phyloP scores from a whole-genome alignment of 2,329 filamentous ascomycete genomes.

The Elsinoe necatrix region DNA sequence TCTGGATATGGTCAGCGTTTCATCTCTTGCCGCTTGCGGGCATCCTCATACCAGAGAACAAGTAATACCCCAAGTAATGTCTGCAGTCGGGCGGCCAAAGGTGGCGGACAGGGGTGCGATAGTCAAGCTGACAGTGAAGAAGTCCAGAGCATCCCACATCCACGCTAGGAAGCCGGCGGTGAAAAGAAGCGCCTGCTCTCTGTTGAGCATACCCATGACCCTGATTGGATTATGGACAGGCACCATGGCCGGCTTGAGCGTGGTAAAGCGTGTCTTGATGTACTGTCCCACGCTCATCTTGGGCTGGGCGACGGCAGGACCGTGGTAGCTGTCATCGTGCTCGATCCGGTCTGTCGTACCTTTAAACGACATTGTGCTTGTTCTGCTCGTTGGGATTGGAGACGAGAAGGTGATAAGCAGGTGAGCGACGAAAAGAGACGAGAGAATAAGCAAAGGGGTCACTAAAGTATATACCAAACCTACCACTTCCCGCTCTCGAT shows the following conservation, averaged over 20 bases:
- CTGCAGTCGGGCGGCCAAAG: constrained; percentile 47
- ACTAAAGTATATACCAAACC: background rate
- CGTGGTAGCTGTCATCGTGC: background rate
- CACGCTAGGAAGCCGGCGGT: constrained; percentile 42
- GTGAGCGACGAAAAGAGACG: background rate
- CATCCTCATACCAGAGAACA: background rate
- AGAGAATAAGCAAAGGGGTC: background rate
- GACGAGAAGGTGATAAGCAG: background rate
- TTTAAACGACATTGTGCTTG: background rate
- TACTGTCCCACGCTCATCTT: constrained; percentile 40
- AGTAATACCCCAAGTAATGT: constrained; percentile 53
- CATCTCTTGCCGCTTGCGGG: no score
- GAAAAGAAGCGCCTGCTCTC: constrained; percentile 53
- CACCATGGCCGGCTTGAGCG: constrained; percentile 48
- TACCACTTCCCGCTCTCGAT: background rate
- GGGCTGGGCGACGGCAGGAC: constrained; percentile 18
- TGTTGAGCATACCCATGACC: constrained; percentile 43
- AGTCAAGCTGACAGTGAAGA: constrained; percentile 54
- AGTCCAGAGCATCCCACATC: constrained; percentile 48
- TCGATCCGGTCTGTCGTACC: background rate
- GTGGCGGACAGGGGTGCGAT: constrained; percentile 45
- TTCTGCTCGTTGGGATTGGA: background rate
- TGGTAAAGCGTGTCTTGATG: constrained; percentile 44
- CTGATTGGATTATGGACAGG: constrained; percentile 47
- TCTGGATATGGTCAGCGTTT: constrained; percentile 24